A percentile compares a stretch with the other conserved stretches of the same genome.
Conservation (phyloP, 2,329 filamentous ascomycete species). For the Hirsutella minnesotensis region DNA sequence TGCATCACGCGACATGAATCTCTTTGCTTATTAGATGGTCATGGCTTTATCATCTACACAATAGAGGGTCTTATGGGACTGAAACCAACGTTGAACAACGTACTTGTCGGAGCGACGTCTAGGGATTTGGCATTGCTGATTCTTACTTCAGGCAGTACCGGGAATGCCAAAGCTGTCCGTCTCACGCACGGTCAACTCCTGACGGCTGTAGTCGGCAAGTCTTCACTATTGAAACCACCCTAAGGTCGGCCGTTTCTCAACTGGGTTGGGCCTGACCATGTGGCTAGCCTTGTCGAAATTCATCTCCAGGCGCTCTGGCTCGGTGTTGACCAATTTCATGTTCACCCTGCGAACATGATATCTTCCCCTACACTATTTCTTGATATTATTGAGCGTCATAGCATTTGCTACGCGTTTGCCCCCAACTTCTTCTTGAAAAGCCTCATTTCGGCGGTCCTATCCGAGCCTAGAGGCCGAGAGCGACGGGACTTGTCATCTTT, state of each 20-base stretch:
- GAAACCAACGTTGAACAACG: background rate
- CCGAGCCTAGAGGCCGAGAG: background rate
- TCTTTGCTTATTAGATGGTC: background rate
- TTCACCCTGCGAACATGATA: constrained; percentile 26
- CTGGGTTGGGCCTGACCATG: constrained; percentile 42
- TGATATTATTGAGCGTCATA: constrained; percentile 25
- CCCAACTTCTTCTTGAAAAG: constrained; percentile 23
- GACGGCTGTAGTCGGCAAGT: constrained; percentile 27
- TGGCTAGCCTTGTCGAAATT: constrained; percentile 37
- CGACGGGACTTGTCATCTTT: constrained; percentile 14
- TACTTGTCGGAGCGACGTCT: constrained; percentile 18
- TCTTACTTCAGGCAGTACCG: constrained; percentile 41
- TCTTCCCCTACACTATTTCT: constrained; percentile 25
- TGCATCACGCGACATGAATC: background rate
- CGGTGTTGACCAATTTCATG: constrained; percentile 31
- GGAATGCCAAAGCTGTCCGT: constrained; percentile 39
- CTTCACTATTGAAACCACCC: constrained; percentile 10
- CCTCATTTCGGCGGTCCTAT: constrained; percentile 5
- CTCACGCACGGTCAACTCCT: constrained; percentile 30
- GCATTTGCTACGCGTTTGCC: constrained; percentile 31
- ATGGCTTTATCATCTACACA: background rate
- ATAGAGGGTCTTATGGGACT: background rate
- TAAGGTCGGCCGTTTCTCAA: constrained; percentile 26
- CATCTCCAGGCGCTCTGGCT: constrained; percentile 35
- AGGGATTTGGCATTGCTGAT: too few species aligned